Conservation (phyloP, 495 filamentous ascomycete genomes). For the Aspergillus campestris region DNA sequence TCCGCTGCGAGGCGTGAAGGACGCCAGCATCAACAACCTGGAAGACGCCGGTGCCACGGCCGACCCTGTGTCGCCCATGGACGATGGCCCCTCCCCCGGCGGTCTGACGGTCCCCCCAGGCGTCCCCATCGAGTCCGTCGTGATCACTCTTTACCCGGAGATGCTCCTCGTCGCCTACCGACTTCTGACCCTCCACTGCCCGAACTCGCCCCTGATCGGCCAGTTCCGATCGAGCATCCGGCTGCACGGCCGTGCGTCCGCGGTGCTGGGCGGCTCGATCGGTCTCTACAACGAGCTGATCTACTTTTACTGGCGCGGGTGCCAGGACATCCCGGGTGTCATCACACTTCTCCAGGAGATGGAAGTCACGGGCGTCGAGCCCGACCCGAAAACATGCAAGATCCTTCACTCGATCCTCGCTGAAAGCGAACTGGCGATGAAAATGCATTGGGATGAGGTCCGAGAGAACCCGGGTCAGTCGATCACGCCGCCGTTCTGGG, state of each 20-base stretch:
- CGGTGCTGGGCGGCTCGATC: constrained; percentile 64
- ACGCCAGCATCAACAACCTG: too few species aligned
- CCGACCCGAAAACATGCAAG: constrained; percentile 45
- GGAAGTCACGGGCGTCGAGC: constrained; percentile 58
- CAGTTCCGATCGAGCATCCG: constrained; percentile 63
- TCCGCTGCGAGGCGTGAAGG: too few species aligned
- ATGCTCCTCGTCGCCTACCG: constrained; percentile 56
- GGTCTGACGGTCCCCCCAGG: constrained; percentile 19
- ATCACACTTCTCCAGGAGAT: constrained; percentile 65
- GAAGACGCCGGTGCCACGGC: too few species aligned
- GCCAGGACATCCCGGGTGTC: constrained; percentile 52
- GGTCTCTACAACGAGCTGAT: constrained; percentile 69
- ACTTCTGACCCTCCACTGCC: constrained; percentile 53
- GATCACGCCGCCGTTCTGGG: constrained; percentile 29
- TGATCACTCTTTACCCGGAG: constrained; percentile 59
- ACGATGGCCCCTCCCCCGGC: too few species aligned
- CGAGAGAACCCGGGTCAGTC: neutral
- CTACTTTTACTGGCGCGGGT: constrained; percentile 52
- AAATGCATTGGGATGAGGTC: neutral
- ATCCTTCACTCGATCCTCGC: constrained; percentile 35
- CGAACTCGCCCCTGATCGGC: constrained; percentile 51
- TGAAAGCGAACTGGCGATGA: constrained; percentile 16
- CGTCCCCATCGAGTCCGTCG: constrained; percentile 42
- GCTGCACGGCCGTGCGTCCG: constrained; percentile 57
- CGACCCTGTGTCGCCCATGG: too few species aligned